phyloP scores from a whole-genome alignment of 768 basidiomycete species.

The Lactifluus echinatus region DNA sequence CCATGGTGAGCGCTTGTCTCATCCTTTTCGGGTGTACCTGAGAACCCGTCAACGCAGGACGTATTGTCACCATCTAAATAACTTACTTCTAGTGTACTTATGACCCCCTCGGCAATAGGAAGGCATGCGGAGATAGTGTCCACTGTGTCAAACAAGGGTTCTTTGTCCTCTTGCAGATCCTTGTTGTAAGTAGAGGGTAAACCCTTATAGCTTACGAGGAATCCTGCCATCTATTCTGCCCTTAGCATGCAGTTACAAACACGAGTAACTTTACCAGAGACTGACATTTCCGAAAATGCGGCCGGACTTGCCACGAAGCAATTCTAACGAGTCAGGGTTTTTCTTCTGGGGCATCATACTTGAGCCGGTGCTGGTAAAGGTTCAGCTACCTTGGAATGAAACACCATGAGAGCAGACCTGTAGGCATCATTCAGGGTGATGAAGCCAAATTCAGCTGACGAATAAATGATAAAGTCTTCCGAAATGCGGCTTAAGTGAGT shows the following conservation, averaged over 20 bases:
- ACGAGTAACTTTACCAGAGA: constrained; percentile 8
- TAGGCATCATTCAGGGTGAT: constrained; percentile 95
- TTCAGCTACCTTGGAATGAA: background rate
- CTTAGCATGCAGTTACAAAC: background rate
- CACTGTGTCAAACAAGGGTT: constrained; percentile 90
- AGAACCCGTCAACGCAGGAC: background rate
- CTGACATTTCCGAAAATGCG: constrained; percentile 86
- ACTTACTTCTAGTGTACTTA: constrained; percentile 79
- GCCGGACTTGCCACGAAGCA: constrained; percentile 91
- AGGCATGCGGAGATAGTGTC: constrained; percentile 84
- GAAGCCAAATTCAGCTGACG: constrained; percentile 95
- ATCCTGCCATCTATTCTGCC: constrained; percentile 79
- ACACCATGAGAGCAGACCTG: constrained; percentile 45
- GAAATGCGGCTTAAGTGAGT: constrained; percentile 90
- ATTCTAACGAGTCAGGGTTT: constrained; percentile 93
- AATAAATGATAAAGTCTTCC: constrained; percentile 95
- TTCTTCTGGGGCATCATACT: constrained; percentile 99
- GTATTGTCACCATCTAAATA: background rate
- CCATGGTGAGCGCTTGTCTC: constrained; percentile 86
- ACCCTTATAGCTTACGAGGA: constrained; percentile 95
- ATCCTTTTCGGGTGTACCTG: constrained; percentile 89
- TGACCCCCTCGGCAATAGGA: constrained; percentile 89
- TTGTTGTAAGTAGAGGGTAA: constrained; percentile 99
- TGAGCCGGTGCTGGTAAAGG: constrained; percentile 72
- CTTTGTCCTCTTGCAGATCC: constrained; percentile 97